Conservation (phyloP, 2,329 filamentous ascomycete genomes). For the Colletotrichum phormii region DNA sequence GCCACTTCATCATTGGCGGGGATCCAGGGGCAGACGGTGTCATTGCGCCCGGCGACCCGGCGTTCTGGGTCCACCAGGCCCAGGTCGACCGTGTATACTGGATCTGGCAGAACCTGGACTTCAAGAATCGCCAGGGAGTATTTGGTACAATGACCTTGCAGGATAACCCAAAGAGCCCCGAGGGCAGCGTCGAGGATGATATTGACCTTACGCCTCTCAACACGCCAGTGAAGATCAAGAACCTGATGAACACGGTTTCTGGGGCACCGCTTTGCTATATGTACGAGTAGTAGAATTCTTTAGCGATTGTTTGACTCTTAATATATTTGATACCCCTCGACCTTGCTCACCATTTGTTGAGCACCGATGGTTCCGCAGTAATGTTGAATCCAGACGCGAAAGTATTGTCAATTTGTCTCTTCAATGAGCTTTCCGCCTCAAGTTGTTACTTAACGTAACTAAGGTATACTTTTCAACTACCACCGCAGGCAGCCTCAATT, state of each 20-base stretch:
- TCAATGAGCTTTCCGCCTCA: not conserved
- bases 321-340: slow-evolving; percentile 3
- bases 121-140: slow-evolving; percentile 50
- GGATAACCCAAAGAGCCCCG: slow-evolving; percentile 52
- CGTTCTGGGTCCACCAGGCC: slow-evolving; percentile 58
- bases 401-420: not conserved
- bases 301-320: not conserved
- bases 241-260: slow-evolving; percentile 54
- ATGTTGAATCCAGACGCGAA: too few relatives aligned
- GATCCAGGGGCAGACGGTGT: slow-evolving; percentile 59
- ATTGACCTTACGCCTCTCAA: slow-evolving; percentile 49
- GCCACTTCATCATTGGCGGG: slow-evolving; percentile 57
- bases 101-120: slow-evolving; percentile 61
- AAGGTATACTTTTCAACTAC: not conserved
- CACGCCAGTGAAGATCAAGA: slow-evolving; percentile 46
- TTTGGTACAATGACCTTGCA: slow-evolving; percentile 56
- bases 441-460: not conserved
- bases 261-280: slow-evolving; percentile 57
- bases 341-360: not conserved
- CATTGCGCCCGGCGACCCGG: slow-evolving; percentile 57
- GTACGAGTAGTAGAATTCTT: slow-evolving; percentile 42
- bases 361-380: not conserved
- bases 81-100: slow-evolving; percentile 60
- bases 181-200: slow-evolving; percentile 54
- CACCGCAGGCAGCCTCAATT: not conserved